Evolutionary conservation across 495 filamentous ascomycete species (phyloP), one percentile per base, ranked within the genome.

Genomic region (Daldinia decipiens): DNA sequence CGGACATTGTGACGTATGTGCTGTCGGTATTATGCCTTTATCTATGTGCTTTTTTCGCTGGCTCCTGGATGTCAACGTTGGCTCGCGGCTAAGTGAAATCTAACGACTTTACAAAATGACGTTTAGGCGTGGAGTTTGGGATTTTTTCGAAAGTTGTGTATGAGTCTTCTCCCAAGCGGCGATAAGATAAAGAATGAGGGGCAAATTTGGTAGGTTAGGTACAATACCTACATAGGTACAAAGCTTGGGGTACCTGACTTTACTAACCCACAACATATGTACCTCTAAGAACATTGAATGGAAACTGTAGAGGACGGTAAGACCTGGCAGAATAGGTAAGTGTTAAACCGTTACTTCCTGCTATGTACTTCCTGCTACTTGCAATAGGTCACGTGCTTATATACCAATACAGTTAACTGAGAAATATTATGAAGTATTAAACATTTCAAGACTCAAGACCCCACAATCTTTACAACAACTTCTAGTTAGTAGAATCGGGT

Each of bases 131-230:
- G 21, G 36, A 53, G 62, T 71, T 74, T 68, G 60, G 56, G 60
- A 68, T 74, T 71, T 74, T 71, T 67, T 70, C 31, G 39, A 62
- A 62, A 68, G 65, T 68, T 74, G 72, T 74, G 72, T 68, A 71
- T 74, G 72, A 74, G 68, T 74, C 67, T 53, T 73, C 38, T 36
- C 31, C 9, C 31, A 56, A 47, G 43, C 51, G 54, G 45, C 31
- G 68, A 71, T 72, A 74, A 74, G 72, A 74, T 72, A 72, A 71
- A 17, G 45, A 65, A 71, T 62, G 68, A 74, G 72, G 72, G 72
- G 72, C 67, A 74, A 67, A 34, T 11, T 59, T 19, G 56, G 13
- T 27, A 59, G 34, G n/a, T n/a, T n/a, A n/a, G n/a, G n/a, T n/a
- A n/a, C n/a, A n/a, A n/a, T 3, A 26, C 26, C 1, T 26, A 26